Evolutionary conservation across 768 basidiomycete genomes (phyloP).

Genomic region (Mrakia frigida): DNA sequence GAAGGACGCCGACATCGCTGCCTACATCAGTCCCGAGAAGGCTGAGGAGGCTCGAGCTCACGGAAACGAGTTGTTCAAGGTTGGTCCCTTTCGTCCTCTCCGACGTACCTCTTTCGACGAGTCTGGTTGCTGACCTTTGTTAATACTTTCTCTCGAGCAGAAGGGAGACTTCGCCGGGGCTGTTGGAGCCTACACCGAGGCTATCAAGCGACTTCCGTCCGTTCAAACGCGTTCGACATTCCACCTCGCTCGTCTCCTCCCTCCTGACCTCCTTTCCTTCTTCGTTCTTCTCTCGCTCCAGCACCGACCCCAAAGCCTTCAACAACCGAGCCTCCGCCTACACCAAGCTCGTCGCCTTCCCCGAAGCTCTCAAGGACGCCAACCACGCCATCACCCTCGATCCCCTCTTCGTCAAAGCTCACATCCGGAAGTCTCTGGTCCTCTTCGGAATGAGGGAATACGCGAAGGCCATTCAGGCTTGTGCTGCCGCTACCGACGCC

Average conservation of each 20-base stretch:
- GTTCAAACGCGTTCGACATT: slow-evolving; percentile 10
- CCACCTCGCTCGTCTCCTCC: not conserved
- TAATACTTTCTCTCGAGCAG: slow-evolving; percentile 32
- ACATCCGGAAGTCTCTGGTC: slow-evolving; percentile 86
- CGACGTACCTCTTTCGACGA: too few species aligned
- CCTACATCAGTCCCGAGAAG: slow-evolving; percentile 81
- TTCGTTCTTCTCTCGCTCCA: slow-evolving; percentile 9
- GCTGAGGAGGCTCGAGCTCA: slow-evolving; percentile 81
- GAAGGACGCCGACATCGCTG: slow-evolving; percentile 67
- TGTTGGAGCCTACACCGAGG: slow-evolving; percentile 88
- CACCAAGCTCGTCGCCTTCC: slow-evolving; percentile 65
- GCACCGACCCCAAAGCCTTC: slow-evolving; percentile 77
- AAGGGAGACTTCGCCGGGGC: slow-evolving; percentile 81
- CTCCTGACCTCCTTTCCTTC: not conserved
- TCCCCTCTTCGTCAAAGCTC: slow-evolving; percentile 85
- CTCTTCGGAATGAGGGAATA: slow-evolving; percentile 86
- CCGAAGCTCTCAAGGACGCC: slow-evolving; percentile 93
- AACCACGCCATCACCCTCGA: slow-evolving; percentile 90
- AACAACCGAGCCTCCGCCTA: slow-evolving; percentile 92
- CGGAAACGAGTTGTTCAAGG: slow-evolving; percentile 87
- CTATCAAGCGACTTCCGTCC: slow-evolving; percentile 86
- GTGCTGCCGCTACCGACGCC: slow-evolving; percentile 64
- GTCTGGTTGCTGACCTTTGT: not conserved
- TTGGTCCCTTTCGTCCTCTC: slow-evolving; percentile 17
- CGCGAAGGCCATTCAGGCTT: slow-evolving; percentile 74